phyloP scores from a whole-genome alignment of 139 green algal species.

The Diplosphaera chodatii region DNA sequence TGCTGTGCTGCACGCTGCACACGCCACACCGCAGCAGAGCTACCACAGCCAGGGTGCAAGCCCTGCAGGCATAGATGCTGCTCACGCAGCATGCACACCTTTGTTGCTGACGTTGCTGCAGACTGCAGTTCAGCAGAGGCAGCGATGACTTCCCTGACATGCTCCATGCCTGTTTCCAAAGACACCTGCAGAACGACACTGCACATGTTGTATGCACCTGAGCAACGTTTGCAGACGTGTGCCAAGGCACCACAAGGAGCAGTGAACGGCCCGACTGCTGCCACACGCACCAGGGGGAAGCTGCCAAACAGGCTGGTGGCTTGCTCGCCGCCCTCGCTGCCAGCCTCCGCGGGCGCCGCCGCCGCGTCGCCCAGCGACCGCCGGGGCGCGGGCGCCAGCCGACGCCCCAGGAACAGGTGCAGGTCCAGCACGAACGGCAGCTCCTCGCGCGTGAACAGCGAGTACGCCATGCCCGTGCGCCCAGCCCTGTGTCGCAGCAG shows the following conservation, averaged over 20 bases:
- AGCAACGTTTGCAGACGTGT: too few relatives aligned
- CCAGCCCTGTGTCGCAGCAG: slow-evolving; percentile 31
- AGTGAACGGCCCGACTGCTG: too few relatives aligned
- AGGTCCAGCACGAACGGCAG: slow-evolving; percentile 91
- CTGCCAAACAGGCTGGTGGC: slow-evolving; percentile 50
- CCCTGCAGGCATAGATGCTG: too few relatives aligned
- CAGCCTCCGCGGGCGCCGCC: slow-evolving; percentile 2
- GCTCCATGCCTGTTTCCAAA: slow-evolving; percentile 40
- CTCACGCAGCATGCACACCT: slow-evolving; percentile 46
- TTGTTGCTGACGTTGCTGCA: slow-evolving; percentile 39
- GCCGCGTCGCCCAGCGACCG: slow-evolving; percentile 26
- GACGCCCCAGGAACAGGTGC: slow-evolving; percentile 87
- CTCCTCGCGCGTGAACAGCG: slow-evolving; percentile 71
- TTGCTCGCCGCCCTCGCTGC: slow-evolving; percentile 3
- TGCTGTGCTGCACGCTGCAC: too few relatives aligned
- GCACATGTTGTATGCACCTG: too few relatives aligned
- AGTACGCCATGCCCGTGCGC: slow-evolving; percentile 66
- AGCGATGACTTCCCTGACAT: slow-evolving; percentile 37
- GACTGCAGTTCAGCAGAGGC: slow-evolving; percentile 36
- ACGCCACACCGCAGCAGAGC: too few relatives aligned
- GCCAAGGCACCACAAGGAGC: too few relatives aligned
- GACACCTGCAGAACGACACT: slow-evolving; percentile 1
- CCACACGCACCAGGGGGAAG: slow-evolving; percentile 44
- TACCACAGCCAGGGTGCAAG: too few relatives aligned
- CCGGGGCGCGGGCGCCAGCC: slow-evolving; percentile 38